Conservation (phyloP, 148 eudicot species). For the Cornus suecica region DNA sequence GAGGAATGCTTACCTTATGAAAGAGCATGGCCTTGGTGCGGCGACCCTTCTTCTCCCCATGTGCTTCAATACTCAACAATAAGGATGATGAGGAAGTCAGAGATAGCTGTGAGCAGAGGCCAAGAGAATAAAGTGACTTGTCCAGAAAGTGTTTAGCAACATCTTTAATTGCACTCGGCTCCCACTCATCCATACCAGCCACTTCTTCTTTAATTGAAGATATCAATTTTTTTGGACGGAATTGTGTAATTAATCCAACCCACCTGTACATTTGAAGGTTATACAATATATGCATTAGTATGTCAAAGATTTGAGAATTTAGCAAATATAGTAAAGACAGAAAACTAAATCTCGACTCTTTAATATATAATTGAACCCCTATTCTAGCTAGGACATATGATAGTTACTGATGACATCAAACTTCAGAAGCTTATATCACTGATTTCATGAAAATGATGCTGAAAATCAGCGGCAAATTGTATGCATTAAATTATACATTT, state of each 20-base stretch:
- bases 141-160: slow-evolving; percentile 52
- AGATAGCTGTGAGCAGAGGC: slow-evolving; percentile 50
- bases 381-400: neutral
- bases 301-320: neutral
- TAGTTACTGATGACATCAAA: neutral
- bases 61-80: slow-evolving; percentile 53
- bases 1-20: slow-evolving; percentile 54
- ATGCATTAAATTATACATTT: too few species aligned
- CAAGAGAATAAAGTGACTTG: slow-evolving; percentile 64
- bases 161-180: slow-evolving; percentile 43
- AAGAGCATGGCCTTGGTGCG: slow-evolving; percentile 54
- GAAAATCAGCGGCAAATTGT: neutral
- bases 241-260: slow-evolving; percentile 66
- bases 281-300: neutral
- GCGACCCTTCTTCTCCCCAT: slow-evolving; percentile 55
- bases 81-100: slow-evolving; percentile 49
- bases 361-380: neutral
- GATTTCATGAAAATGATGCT: neutral
- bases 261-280: slow-evolving; percentile 46
- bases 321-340: neutral
- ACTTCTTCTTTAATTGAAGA: slow-evolving; percentile 59
- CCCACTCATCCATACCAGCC: slow-evolving; percentile 39
- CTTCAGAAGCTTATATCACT: neutral
- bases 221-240: slow-evolving; percentile 76
- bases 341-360: neutral